Percentiles rank a stretch among this genome's conserved stretches.
Conservation (phyloP, 345 rosid species). For the Gossypium thurberi region DNA sequence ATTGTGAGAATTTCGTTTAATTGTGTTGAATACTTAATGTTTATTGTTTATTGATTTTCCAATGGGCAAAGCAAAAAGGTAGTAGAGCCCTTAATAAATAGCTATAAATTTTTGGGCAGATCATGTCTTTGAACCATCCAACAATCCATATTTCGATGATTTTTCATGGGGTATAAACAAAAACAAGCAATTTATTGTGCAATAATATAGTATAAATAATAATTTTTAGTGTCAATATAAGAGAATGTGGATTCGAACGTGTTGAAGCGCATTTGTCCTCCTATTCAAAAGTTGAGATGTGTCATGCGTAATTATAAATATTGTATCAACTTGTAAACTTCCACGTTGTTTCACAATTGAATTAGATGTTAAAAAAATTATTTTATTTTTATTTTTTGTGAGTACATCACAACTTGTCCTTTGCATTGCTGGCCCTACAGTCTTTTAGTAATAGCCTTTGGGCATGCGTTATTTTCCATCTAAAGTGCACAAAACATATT, state of each 20-base stretch:
- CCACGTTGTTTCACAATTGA: no score
- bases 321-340: no score
- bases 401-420: neutral
- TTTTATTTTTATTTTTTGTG: neutral
- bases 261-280: accelerated
- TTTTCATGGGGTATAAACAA: neutral
- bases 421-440: neutral
- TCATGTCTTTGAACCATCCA: neutral
- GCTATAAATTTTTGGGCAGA: neutral
- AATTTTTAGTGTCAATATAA: neutral
- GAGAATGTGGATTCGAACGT: accelerated
- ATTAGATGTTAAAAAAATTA: no score
- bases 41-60: neutral
- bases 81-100: neutral
- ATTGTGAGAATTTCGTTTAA: neutral
- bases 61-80: neutral
- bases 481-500: neutral
- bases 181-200: neutral
- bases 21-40: neutral
- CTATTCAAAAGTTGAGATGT: accelerated
- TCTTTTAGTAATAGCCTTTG: neutral
- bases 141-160: neutral
- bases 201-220: neutral
- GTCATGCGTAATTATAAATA: no score
- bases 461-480: neutral